Percentiles rank a stretch among this genome's conserved stretches.
Evolutionary conservation across 768 basidiomycete genomes (phyloP).

Genomic region (Boletellus ananiceps): DNA sequence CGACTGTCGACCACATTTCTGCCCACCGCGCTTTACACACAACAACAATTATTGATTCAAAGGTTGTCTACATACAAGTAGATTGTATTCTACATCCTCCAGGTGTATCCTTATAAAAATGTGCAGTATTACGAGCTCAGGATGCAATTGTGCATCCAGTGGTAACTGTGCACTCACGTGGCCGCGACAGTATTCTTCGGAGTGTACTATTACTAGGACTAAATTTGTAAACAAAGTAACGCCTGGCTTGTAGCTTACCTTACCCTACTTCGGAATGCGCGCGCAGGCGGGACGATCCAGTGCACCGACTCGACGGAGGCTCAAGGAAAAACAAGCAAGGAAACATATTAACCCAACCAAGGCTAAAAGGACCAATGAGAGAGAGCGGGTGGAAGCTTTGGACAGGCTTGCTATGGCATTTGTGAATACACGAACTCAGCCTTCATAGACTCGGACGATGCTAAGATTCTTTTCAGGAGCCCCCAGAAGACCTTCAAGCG

Average conservation of each 20-base stretch:
- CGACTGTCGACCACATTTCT: no score
- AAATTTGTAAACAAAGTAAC: neutral
- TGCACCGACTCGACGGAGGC: conserved; percentile 7
- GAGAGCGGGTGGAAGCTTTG: conserved; percentile 47
- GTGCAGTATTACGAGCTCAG: no score
- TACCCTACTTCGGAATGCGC: conserved; percentile 10
- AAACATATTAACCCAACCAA: conserved; percentile 21
- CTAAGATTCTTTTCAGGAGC: conserved; percentile 38
- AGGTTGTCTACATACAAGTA: no score
- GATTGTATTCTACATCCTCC: no score
- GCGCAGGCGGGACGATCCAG: conserved; percentile 18
- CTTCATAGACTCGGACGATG: neutral
- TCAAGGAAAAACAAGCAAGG: conserved; percentile 13
- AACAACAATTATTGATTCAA: no score
- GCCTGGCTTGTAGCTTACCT: neutral
- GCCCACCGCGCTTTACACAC: no score
- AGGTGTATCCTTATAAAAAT: no score
- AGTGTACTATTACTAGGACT: no score
- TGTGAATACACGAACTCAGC: conserved; percentile 35
- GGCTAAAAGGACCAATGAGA: conserved; percentile 42
- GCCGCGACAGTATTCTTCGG: no score
- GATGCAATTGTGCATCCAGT: no score
- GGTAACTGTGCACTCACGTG: no score
- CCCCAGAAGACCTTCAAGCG: conserved; percentile 42
- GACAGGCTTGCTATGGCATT: conserved; percentile 47